Evolutionary conservation across 2,329 filamentous ascomycete species (phyloP), one percentile per base, ranked within the genome.

Genomic region (Phialophora verrucosa): DNA sequence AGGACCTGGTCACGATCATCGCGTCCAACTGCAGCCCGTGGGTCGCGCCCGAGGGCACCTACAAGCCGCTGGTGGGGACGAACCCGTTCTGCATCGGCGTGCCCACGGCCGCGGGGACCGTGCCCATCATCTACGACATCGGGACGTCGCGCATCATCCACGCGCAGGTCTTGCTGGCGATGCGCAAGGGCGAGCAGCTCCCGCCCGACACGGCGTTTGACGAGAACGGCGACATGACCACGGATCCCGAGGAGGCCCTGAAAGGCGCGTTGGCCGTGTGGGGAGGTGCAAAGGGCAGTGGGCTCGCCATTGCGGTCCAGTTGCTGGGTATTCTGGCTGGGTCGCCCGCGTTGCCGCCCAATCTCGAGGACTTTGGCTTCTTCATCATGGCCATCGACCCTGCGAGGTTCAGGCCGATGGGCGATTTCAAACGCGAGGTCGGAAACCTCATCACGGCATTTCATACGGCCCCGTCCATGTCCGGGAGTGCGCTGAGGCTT

Each of bases 81-180:
- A 68, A 68, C 27, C 66, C 66, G 1, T 65, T 63, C 42, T 68
- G 66, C 63, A 64, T 68, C 32, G 66, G 66, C 5, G 47, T 68
- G n/a, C 66, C 66, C 11, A 51, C 27, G 27, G 2, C 27, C 27
- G 27, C 27, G 27, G 27, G 27, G 10, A 47, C 42, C 4, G n/a
- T 32, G 23, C 66, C 66, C 4, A 58, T 68, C 32, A 68, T 68
- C 55, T 68, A 66, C 51, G 66, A 68, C 44, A 65, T 66, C 38
- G 66, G 66, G 4, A 68, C 66, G 4, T 65, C 63, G n/a, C 58
- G 53, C 12, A 68, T 68, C 66, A 65, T 65, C 44, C 63, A 65
- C 29, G 66, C 66, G 1, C 62, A 68, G 35, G 60, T 63, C 11
- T 47, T 65, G 32, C 49, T 68, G 38, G 66, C 66, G 0, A 58